Conservation (phyloP, 768 basidiomycete genomes). For the Plicaturopsis crispa region DNA sequence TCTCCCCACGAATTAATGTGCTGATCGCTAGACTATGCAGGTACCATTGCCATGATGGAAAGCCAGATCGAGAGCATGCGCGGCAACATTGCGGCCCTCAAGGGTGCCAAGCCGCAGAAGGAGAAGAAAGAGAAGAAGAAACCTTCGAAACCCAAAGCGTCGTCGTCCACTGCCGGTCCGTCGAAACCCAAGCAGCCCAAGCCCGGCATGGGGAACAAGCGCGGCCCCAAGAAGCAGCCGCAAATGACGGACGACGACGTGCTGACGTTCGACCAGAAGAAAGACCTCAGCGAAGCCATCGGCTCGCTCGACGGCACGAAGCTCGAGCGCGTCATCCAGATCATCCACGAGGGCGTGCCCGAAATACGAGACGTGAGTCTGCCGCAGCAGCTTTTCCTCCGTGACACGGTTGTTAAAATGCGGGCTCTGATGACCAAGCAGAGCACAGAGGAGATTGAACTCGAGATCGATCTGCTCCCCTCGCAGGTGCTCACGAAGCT, state of each 20-base stretch:
- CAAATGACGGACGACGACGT: constrained; percentile 73
- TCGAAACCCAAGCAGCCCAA: constrained; percentile 36
- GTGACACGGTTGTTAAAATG: constrained; percentile 8
- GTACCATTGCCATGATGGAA: constrained; percentile 71
- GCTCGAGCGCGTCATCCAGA: constrained; percentile 86
- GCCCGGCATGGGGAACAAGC: constrained; percentile 41
- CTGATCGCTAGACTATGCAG: constrained; percentile 30
- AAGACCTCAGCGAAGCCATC: constrained; percentile 95
- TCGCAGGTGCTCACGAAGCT: constrained; percentile 82
- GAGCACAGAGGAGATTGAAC: constrained; percentile 97
- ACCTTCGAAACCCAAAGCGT: constrained; percentile 42
- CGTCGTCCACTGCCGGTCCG: constrained; percentile 60
- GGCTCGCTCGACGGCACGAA: constrained; percentile 74
- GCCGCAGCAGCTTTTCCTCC: constrained; percentile 6
- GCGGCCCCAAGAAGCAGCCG: constrained; percentile 58
- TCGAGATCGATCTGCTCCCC: constrained; percentile 93
- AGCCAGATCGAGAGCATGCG: constrained; percentile 74
- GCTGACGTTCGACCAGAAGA: constrained; percentile 94
- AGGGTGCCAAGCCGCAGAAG: constrained; percentile 44
- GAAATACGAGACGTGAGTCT: constrained; percentile 84
- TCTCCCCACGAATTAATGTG: constrained; percentile 9
- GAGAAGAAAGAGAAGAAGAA: constrained; percentile 71
- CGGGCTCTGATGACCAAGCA: constrained; percentile 22
- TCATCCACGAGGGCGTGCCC: constrained; percentile 91
- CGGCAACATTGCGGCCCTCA: constrained; percentile 58